Evolutionary conservation across 192 early-diverging fungal genomes (phyloP).

Genomic region (Coemansia sp.): DNA sequence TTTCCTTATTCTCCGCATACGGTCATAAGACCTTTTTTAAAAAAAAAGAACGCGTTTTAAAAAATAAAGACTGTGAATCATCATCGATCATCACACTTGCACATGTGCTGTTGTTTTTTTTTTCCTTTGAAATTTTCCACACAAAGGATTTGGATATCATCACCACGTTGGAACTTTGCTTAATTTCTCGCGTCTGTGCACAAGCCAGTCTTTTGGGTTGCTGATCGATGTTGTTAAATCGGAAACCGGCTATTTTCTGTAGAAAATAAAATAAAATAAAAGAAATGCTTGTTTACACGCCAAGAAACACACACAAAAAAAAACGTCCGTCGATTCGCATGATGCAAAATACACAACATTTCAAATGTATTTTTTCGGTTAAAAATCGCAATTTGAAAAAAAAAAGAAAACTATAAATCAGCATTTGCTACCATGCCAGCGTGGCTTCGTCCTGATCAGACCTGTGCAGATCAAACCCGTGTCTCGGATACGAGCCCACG

Average conservation of each 20-base stretch:
- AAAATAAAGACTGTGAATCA: neutral
- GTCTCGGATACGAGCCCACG: neutral
- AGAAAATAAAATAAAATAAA: neutral
- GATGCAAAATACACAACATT: neutral
- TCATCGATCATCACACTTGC: neutral
- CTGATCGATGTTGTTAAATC: neutral
- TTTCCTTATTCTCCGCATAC: neutral
- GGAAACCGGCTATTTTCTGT: neutral
- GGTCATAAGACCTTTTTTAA: constrained; percentile 4
- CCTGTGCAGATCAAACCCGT: constrained; percentile 14
- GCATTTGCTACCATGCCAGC: constrained; percentile 10
- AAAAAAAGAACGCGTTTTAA: neutral
- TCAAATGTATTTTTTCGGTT: too few relatives aligned
- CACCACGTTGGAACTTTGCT: neutral
- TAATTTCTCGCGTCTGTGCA: neutral
- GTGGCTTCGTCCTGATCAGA: constrained; percentile 8
- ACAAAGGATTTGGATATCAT: neutral
- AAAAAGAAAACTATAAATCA: too few relatives aligned
- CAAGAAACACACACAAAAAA: neutral
- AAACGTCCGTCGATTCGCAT: too few relatives aligned
- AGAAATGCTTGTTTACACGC: neutral
- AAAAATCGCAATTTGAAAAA: too few relatives aligned
- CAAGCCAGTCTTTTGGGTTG: neutral
- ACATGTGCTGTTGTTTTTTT: neutral
- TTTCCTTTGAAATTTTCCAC: neutral